Evolutionary conservation across 1,284 basidiomycete species (phyloP).

Genomic region (Rhodotorula sp.): DNA sequence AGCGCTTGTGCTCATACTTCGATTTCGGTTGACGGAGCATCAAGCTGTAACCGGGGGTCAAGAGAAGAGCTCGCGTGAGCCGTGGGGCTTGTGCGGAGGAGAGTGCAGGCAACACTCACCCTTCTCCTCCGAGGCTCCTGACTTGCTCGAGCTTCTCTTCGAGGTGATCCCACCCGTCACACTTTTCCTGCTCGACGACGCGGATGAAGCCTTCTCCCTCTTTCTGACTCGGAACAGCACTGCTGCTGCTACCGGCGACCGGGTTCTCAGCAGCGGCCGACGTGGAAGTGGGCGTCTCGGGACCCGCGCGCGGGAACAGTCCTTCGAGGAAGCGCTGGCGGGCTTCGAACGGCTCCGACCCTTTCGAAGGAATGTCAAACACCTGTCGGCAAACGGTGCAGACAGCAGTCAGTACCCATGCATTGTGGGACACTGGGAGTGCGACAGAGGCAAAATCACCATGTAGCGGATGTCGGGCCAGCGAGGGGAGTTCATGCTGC

Average conservation of each 20-base stretch:
- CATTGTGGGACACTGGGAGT: not conserved
- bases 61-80: not conserved
- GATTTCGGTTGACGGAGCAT: slow-evolving; percentile 62
- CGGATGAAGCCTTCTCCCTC: slow-evolving; percentile 54
- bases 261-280: slow-evolving; percentile 1
- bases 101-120: slow-evolving; percentile 48
- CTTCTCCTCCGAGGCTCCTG: slow-evolving; percentile 62
- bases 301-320: slow-evolving; percentile 46
- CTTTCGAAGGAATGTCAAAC: slow-evolving; percentile 64
- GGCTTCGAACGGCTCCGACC: slow-evolving; percentile 58
- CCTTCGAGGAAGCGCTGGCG: slow-evolving; percentile 56
- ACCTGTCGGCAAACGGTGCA: slow-evolving; percentile 49
- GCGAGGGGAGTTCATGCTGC: slow-evolving; percentile 47
- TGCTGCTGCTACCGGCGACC: not conserved
- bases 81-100: not conserved
- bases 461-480: slow-evolving; percentile 64
- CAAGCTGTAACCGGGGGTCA: slow-evolving; percentile 45
- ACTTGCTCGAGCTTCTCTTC: slow-evolving; percentile 59
- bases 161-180: slow-evolving; percentile 57
- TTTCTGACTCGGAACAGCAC: slow-evolving; percentile 59
- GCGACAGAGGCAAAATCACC: slow-evolving; percentile 47
- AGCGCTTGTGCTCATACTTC: slow-evolving; percentile 59
- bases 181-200: slow-evolving; percentile 59
- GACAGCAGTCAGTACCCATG: not conserved
- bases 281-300: not conserved